These are phyloP conservation scores for Drechslerella coelobrocha DNA, from an alignment of 2,329 filamentous ascomycete species.

Conservation along the genomic window DNA sequence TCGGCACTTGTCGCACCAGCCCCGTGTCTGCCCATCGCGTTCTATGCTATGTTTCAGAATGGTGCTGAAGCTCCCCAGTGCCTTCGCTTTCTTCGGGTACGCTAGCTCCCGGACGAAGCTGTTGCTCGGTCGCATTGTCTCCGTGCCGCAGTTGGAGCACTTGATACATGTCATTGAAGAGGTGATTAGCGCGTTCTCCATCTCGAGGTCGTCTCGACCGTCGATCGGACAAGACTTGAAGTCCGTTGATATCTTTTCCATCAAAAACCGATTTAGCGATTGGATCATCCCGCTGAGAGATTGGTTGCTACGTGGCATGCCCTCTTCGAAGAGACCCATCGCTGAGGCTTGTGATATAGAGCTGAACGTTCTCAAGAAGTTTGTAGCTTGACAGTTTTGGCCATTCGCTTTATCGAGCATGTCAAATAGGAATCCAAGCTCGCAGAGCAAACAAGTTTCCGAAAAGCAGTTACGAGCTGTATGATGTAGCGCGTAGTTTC, in stretches of 20 bases:
- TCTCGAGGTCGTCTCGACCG: slow-evolving; percentile 71
- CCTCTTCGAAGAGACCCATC: slow-evolving; percentile 83
- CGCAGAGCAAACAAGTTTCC: slow-evolving; percentile 86
- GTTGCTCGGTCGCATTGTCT: slow-evolving; percentile 78
- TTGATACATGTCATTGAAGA: slow-evolving; percentile 75
- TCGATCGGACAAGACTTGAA: slow-evolving; percentile 71
- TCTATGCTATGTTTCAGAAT: slow-evolving; percentile 93
- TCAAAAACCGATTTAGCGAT: slow-evolving; percentile 80
- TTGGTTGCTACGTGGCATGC: slow-evolving; percentile 68
- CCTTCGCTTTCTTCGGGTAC: slow-evolving; percentile 68
- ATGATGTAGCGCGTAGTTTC: slow-evolving; percentile 87
- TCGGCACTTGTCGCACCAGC: slow-evolving; percentile 91
- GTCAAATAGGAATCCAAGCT: slow-evolving; percentile 93
- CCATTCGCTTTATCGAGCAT: slow-evolving; percentile 97
- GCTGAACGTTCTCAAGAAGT: slow-evolving; percentile 87
- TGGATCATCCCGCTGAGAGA: slow-evolving; percentile 84
- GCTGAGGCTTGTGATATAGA: slow-evolving; percentile 78
- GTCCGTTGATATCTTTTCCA: slow-evolving; percentile 80
- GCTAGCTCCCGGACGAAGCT: slow-evolving; percentile 85
- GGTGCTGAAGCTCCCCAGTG: slow-evolving; percentile 77
- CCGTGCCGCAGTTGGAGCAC: slow-evolving; percentile 85
- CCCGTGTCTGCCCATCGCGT: slow-evolving; percentile 82
- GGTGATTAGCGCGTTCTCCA: slow-evolving; percentile 67
- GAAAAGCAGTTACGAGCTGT: slow-evolving; percentile 82
- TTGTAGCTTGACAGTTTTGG: slow-evolving; percentile 93